Percentiles rank a stretch among this genome's conserved stretches.
Evolutionary conservation across 768 basidiomycete genomes (phyloP).

Genomic region (Mycena chlorophos): DNA sequence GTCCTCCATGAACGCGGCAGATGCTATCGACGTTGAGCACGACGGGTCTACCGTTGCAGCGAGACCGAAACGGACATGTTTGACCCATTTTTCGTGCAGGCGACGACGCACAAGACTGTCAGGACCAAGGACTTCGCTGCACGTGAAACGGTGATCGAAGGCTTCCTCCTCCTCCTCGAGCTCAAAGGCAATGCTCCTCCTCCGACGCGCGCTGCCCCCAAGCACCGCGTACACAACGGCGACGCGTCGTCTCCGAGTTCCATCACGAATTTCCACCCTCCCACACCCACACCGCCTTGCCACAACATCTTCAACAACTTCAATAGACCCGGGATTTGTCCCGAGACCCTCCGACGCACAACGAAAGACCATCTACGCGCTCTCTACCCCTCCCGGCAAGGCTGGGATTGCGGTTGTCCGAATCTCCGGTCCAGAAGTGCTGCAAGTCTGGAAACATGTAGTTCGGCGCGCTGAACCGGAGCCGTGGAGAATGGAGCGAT

Average conservation of each 20-base stretch:
- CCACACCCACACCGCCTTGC: constrained; percentile 23
- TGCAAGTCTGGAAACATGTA: constrained; percentile 60
- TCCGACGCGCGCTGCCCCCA: no score
- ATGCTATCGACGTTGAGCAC: constrained; percentile 47
- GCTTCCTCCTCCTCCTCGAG: no score
- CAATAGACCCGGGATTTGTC: background rate
- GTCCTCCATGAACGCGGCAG: constrained; percentile 91
- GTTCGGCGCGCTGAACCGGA: constrained; percentile 47
- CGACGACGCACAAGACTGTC: background rate
- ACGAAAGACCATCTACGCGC: constrained; percentile 78
- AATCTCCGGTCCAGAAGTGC: constrained; percentile 76
- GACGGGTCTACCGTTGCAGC: background rate
- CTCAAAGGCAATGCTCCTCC: no score
- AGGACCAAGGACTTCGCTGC: no score
- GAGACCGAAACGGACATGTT: constrained; percentile 60
- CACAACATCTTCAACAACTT: background rate
- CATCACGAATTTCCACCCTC: constrained; percentile 21
- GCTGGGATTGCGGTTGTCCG: constrained; percentile 82
- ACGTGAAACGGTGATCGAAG: no score
- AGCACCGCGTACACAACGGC: background rate
- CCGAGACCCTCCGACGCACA: constrained; percentile 49
- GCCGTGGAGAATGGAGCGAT: constrained; percentile 71
- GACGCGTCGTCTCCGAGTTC: constrained; percentile 2
- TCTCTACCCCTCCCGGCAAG: constrained; percentile 85
- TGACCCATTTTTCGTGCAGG: constrained; percentile 62